Evolutionary conservation across 768 basidiomycete genomes (phyloP), one percentile per base, ranked within the genome.

Genomic region (Hericium erinaceus): DNA sequence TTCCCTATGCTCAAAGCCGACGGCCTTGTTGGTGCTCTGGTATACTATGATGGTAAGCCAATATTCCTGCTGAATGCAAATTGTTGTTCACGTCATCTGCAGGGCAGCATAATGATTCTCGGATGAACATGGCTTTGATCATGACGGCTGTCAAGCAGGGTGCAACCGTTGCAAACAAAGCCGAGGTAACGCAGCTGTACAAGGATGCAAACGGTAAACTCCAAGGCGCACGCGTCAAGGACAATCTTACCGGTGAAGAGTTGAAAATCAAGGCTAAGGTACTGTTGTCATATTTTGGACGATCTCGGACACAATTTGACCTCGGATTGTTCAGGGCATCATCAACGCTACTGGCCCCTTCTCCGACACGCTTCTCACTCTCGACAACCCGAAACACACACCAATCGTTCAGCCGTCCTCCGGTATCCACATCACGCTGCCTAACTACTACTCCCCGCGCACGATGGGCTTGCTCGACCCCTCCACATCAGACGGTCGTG

Each of bases 291-390:
- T 20, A 24, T 11, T 18, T 10, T 39, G 24, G 26, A 9, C 54
- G 56, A 12, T 26, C 7, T 5, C 18, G 46, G n/a, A n/a, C 20
- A 20, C 22, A 55, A 44, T 54, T 46, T 24, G 40, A 38, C 18
- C 24, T 24, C 37, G 2, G 60, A n/a, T 5, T 15, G 28, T 11
- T 7, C 58, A 89, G 86, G 92, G 95, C 46, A 78, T 98, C 62
- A 83, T 99, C 75, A 99, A 99, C 73, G 95, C 97, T 18, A 99
- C 95, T 0, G 95, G 95, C 2, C 95, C 95, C 0, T 97, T 95
- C 77, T 74, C 85, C 12, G 95, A 99, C 69, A 78, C 85, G 9
- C 77, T 98, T 10, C 82, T 98, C 55, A 76, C 81, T 13, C 82
- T 98, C 66, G 92, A 94, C 68, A 77, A 89, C 66, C 82, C 86